Base-by-base conservation (phyloP, 2,329 filamentous ascomycete genomes). In the Thelonectria blattea region DNA sequence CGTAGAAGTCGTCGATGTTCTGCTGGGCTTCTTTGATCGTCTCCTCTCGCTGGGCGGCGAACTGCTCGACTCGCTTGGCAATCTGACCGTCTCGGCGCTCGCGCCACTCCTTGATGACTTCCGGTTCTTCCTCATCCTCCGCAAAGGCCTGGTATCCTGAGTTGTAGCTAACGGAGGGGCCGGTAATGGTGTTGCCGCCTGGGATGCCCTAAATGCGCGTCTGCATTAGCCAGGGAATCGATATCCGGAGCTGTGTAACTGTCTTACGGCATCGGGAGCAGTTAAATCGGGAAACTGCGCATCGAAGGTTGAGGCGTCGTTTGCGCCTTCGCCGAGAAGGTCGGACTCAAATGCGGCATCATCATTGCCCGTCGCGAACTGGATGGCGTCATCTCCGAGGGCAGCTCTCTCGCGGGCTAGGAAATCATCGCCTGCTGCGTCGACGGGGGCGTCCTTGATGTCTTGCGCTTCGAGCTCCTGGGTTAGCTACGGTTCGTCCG, bases 1-100 rank as follows among this genome's bases (percentile, higher is more conserved):
- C 93, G 83, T 99, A 99, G 80, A 98, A 99, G 76, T 97, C 95
- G 76, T 99, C 95, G 66, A 99, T 96, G 76, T 96, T 95, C 75
- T 93, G 86, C 74, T 93, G 92, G 11, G 95, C 95, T 69, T 95
- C 92, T 75, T 92, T 88, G 74, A 97, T 81, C 2, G 93, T 97
- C 75, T 94, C 89, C 64, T 87, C 86, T 75, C 95, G 95, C 80
- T 93, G 92, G 66, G 87, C 83, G 43, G 88, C 87, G 56, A 94
- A 94, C 67, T 94, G 87, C 76, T 96, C 89, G 66, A 92, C 89
- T 71, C 94, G 91, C 78, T 93, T 93, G 70, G 89, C 83, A 67
- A 96, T 90, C 73, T 89, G 88, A 41, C 90, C 88, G 72, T 97
- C 91, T 66, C 95, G 90, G 73, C 91, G 90, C 78, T 94, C 91